phyloP scores from a whole-genome alignment of 2,329 filamentous ascomycete genomes.

The Fulvia fulva region DNA sequence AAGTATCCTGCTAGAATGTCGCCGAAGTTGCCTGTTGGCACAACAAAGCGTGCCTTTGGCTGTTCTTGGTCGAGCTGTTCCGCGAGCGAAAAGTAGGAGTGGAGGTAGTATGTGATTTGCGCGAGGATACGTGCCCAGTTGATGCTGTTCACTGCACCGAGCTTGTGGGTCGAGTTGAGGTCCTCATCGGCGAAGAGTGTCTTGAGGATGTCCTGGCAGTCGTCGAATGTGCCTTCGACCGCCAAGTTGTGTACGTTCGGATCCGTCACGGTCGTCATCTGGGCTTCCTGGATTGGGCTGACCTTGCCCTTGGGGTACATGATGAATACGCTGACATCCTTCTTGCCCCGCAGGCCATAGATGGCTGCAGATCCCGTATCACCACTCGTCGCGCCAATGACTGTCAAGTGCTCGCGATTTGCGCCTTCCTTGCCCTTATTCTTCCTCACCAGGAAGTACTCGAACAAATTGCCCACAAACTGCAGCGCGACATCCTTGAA shows the following conservation, averaged over 20 bases:
- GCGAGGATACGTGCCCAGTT: conserved; percentile 94
- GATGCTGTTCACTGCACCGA: conserved; percentile 94
- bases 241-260: conserved; percentile 88
- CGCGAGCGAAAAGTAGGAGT: conserved; percentile 81
- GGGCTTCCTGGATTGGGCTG: conserved; percentile 86
- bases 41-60: conserved; percentile 75
- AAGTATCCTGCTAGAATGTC: conserved; percentile 94
- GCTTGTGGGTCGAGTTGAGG: conserved; percentile 75
- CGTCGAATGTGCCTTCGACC: conserved; percentile 88
- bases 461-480: conserved; percentile 92
- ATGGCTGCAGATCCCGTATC: conserved; percentile 94
- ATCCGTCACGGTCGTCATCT: conserved; percentile 94
- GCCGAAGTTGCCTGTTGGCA: conserved; percentile 95
- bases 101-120: conserved; percentile 96
- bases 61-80: conserved; percentile 58
- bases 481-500: conserved; percentile 96
- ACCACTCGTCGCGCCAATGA: conserved; percentile 81
- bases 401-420: conserved; percentile 75
- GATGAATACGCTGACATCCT: conserved; percentile 95
- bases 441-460: conserved; percentile 74
- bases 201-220: conserved; percentile 96
- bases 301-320: conserved; percentile 88
- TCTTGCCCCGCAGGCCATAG: conserved; percentile 90
- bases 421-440: conserved; percentile 61
- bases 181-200: conserved; percentile 81